phyloP scores from a whole-genome alignment of 768 basidiomycete genomes.

The Leccinum olivaceopallidum region DNA sequence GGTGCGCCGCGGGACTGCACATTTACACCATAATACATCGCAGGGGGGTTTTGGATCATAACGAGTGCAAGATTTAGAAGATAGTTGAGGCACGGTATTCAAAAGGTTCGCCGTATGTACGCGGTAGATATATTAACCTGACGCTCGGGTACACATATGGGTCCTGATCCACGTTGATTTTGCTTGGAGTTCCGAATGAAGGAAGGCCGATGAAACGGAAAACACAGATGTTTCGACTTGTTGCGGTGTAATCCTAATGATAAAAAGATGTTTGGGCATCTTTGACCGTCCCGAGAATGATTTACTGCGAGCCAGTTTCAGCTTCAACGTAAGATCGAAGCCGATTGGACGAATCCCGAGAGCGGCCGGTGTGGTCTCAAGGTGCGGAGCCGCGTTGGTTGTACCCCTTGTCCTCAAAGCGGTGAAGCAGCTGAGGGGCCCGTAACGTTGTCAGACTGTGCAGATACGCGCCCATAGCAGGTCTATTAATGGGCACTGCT shows the following conservation, averaged over 20 bases:
- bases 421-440: not conserved
- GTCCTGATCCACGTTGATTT: not conserved
- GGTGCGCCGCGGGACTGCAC: not conserved
- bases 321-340: conserved; percentile 1
- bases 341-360: not conserved
- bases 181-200: not conserved
- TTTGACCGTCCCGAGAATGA: not conserved
- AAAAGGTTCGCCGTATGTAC: not conserved
- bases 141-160: not conserved
- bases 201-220: not conserved
- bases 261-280: not conserved
- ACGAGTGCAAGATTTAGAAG: not conserved
- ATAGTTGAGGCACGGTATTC: not conserved
- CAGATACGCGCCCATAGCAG: not conserved
- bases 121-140: not conserved
- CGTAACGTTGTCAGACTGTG: not conserved
- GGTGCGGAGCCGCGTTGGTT: not conserved
- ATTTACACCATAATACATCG: not conserved
- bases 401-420: not conserved
- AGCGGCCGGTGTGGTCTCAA: not conserved
- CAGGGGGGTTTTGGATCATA: not conserved
- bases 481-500: not conserved
- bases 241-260: not conserved
- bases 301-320: not conserved
- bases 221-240: not conserved